A percentile compares a stretch with the other conserved stretches of the same genome.
phyloP scores from a whole-genome alignment of 257 asterid genomes.

The Nicotiana tabacum region DNA sequence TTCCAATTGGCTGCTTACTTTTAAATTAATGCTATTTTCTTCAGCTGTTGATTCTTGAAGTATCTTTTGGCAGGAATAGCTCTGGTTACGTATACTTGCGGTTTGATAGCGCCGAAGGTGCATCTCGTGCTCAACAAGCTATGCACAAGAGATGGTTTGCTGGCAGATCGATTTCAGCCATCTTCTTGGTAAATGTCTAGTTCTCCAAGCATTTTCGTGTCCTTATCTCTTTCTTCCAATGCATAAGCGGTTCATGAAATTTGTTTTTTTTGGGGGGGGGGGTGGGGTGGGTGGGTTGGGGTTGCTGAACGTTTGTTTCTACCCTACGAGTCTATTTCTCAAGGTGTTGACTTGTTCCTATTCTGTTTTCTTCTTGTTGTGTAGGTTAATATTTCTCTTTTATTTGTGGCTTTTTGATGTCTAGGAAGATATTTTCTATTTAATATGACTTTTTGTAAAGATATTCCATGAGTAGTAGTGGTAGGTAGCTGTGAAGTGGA shows the following conservation, averaged over 20 bases:
- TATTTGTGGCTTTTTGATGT: not conserved
- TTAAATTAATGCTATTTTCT: not conserved
- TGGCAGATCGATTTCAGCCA: constrained; percentile 87
- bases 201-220: not conserved
- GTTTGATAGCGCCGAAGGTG: constrained; percentile 73
- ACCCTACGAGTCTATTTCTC: not conserved
- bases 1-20: not conserved
- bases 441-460: no score
- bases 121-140: constrained; percentile 87
- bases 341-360: not conserved
- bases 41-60: not conserved
- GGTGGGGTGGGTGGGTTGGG: not conserved
- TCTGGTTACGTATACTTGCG: constrained; percentile 88
- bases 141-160: constrained; percentile 99
- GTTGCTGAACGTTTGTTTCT: not conserved
- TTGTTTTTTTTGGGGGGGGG: not conserved
- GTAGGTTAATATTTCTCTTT: not conserved
- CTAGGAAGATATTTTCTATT: not conserved
- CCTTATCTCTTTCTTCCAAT: not conserved
- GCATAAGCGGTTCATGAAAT: not conserved
- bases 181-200: constrained; percentile 59
- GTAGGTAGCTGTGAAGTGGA: not conserved
- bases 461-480: not conserved
- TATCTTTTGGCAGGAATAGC: constrained; percentile 57
- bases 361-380: not conserved